These are phyloP conservation scores for Wickerhamomyces sp. DNA, from an alignment of 1,139 yeast species.

Conservation along the genomic window DNA sequence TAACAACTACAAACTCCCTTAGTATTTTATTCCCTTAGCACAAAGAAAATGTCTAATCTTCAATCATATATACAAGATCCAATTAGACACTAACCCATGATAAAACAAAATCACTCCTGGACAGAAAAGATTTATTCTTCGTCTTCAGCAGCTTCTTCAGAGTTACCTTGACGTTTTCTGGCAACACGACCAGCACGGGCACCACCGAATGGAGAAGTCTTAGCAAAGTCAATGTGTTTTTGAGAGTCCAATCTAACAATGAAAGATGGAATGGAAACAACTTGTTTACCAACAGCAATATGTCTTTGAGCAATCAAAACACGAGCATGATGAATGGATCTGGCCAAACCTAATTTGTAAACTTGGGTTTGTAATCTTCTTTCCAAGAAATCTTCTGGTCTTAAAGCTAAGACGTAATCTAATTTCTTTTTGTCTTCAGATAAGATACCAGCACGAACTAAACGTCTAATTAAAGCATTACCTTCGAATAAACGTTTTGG, in stretches of 20 bases:
- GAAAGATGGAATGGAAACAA: constrained; percentile 98
- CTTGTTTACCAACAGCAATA: constrained; percentile 99
- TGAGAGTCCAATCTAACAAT: constrained; percentile 99
- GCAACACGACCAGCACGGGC: constrained; percentile 99
- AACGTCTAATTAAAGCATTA: constrained; percentile 98
- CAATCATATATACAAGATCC: constrained; percentile 4
- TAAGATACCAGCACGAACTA: constrained; percentile 97
- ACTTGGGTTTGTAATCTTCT: constrained; percentile 99
- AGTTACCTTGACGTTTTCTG: constrained; percentile 87
- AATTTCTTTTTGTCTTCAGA: constrained; percentile 99
- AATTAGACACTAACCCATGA: constrained; percentile 3
- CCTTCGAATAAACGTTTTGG: constrained; percentile 99
- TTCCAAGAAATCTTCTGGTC: constrained; percentile 98
- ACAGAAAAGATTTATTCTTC: constrained; percentile 38
- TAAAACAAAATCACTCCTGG: constrained; percentile 1
- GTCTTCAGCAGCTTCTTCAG: constrained; percentile 64
- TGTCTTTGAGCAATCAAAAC: constrained; percentile 98
- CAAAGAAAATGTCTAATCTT: constrained; percentile 3
- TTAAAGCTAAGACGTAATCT: constrained; percentile 98
- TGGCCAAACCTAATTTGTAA: constrained; percentile 99
- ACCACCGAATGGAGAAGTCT: constrained; percentile 99
- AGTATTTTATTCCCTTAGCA: background rate
- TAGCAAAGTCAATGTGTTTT: constrained; percentile 99
- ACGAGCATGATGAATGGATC: constrained; percentile 99
- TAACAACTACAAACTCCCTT: constrained; percentile 1